A percentile compares a stretch with the other conserved stretches of the same genome.
These are phyloP conservation scores for Eucalyptus curtisii DNA, from an alignment of 345 rosid genomes.

Conservation along the genomic window DNA sequence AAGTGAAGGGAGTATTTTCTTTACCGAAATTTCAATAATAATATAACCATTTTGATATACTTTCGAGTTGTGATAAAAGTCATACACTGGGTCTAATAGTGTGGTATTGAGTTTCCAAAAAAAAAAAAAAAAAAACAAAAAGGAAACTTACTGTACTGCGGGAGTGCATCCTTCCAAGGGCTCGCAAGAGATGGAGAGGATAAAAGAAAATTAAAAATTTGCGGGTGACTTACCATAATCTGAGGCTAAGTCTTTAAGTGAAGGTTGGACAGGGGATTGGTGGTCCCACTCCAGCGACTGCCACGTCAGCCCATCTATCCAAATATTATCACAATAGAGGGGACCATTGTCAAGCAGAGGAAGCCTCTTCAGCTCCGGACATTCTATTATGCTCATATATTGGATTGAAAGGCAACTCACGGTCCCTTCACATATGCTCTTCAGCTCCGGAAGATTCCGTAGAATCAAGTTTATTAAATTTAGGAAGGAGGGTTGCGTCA, in stretches of 20 bases:
- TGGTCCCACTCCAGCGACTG: no score
- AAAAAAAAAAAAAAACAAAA: accelerated
- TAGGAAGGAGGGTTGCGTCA: not conserved
- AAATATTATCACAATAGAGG: accelerated
- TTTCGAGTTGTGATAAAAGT: no score
- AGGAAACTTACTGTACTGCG: accelerated
- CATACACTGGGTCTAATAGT: not conserved
- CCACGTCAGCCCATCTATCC: no score
- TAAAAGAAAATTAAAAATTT: no score
- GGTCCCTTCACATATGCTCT: not conserved
- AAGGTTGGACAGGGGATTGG: no score
- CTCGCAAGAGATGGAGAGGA: no score
- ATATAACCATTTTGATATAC: not conserved
- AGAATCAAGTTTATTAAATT: accelerated
- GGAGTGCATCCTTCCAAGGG: no score
- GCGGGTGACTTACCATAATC: no score
- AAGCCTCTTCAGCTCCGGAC: not conserved
- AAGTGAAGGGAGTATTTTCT: no score
- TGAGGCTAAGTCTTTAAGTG: no score
- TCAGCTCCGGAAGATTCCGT: accelerated
- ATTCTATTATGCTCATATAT: accelerated
- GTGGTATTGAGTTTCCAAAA: no score
- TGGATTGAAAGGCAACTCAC: not conserved
- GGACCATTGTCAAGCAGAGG: not conserved
- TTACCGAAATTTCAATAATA: not conserved